Base-by-base conservation (phyloP, 108 stramenopile species). In the Nitzschia palea region DNA sequence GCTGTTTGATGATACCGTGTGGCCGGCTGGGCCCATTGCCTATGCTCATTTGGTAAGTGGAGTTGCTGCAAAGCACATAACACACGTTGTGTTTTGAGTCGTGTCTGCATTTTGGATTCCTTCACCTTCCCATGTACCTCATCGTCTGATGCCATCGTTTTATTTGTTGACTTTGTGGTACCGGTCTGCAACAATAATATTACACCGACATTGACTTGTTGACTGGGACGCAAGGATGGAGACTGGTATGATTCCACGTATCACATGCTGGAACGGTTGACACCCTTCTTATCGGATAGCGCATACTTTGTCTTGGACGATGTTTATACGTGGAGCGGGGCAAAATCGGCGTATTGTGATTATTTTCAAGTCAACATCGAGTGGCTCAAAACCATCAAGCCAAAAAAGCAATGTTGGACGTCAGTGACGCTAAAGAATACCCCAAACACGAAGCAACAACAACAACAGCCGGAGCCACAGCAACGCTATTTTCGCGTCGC, bases 41-140 rank as follows among this genome's bases (percentile, higher is more conserved):
- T 48, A 48, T 48, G 47, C 47, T 48, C 47, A 48, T 48, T 48
- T 48, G 47, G 47, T 48, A 20, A n/a, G 47, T 48, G n/a, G n/a
- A n/a, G n/a, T n/a, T n/a, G n/a, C n/a, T n/a, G n/a, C n/a, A n/a
- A n/a, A n/a, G n/a, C n/a, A n/a, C n/a, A n/a, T n/a, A n/a, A n/a
- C n/a, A n/a, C n/a, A n/a, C n/a, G n/a, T n/a, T n/a, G n/a, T n/a
- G n/a, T n/a, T n/a, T n/a, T n/a, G n/a, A n/a, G n/a, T n/a, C n/a
- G n/a, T n/a, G n/a, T n/a, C n/a, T n/a, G n/a, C n/a, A n/a, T n/a
- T n/a, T n/a, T n/a, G n/a, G n/a, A n/a, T n/a, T n/a, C n/a, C n/a
- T n/a, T n/a, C n/a, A n/a, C n/a, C n/a, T n/a, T n/a, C n/a, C n/a
- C n/a, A n/a, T n/a, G n/a, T n/a, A n/a, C n/a, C n/a, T n/a, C n/a